Evolutionary conservation across 768 basidiomycete genomes (phyloP), one percentile per base, ranked within the genome.

Genomic region (Xerocomellus amylosporus): DNA sequence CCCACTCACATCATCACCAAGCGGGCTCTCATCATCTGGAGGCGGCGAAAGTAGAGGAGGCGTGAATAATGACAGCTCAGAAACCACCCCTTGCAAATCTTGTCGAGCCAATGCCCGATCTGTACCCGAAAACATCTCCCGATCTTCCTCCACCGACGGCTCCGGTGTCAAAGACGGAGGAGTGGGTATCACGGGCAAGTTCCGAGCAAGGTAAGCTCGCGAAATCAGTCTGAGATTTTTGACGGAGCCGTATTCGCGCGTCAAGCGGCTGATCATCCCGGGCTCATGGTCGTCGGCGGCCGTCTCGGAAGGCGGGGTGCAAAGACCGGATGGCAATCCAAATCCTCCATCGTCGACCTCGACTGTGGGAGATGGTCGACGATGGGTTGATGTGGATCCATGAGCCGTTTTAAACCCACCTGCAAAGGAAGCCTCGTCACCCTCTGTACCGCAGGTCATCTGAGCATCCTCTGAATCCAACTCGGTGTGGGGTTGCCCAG

Each of bases 301-400:
- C 0, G 9, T 33, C 10, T 55, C 58, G 2, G 44, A 44, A 17
- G 51, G 47, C 2, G 53, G 54, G 9, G 58, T 64, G 13, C 54
- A 50, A 15, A 55, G 54, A 50, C 47, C 12, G 1, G 56, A 48
- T 10, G 44, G 39, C 10, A 37, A 24, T 8, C 4, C 45, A 8
- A 37, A 31, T 10, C 4, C 45, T 20, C 20, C 46, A 2, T 53
- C 42, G 15, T 56, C 44, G 4, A 12, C 46, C n/a, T 33, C 54
- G 2, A 43, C 13, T 20, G 41, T 48, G 8, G 41, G 19, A 20
- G 26, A 17, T 12, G 26, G 51, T 33, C 7, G 44, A 54, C 2
- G 20, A 19, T 26, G 5, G 4, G 1, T 17, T 12, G 28, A 26
- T 20, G 20, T 8, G 9, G 20, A 36, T 5, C 26, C 46, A 37